A percentile compares a stretch with the other conserved stretches of the same genome.
These are phyloP conservation scores for Rhynchosporium agropyri DNA, from an alignment of 2,329 filamentous ascomycete species.

Conservation along the genomic window DNA sequence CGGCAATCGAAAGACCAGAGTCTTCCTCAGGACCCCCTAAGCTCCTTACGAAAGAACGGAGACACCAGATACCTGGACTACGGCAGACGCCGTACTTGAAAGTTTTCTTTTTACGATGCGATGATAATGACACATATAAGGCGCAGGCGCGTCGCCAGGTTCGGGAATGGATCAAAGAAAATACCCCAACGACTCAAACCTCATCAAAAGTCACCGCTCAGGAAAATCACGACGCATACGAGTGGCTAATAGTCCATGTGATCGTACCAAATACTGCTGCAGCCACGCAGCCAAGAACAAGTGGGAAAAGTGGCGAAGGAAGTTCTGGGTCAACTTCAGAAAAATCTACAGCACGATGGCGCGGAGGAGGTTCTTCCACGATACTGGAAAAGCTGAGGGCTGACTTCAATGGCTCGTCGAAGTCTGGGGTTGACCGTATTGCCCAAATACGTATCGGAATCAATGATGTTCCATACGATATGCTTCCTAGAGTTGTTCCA, in stretches of 20 bases:
- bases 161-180: constrained; percentile 86
- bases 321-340: constrained; percentile 62
- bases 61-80: constrained; percentile 94
- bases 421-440: constrained; percentile 74
- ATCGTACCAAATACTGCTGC: constrained; percentile 84
- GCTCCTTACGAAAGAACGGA: constrained; percentile 56
- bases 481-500: constrained; percentile 63
- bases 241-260: constrained; percentile 93
- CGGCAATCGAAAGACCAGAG: constrained; percentile 34
- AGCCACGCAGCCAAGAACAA: constrained; percentile 73
- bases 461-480: constrained; percentile 68
- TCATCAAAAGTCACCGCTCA: constrained; percentile 63
- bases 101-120: constrained; percentile 84
- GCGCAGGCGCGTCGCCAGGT: constrained; percentile 74
- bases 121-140: constrained; percentile 96
- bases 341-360: constrained; percentile 71
- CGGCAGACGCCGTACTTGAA: constrained; percentile 94
- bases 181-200: constrained; percentile 62
- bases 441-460: constrained; percentile 81
- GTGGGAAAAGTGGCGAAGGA: constrained; percentile 51
- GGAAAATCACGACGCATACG: constrained; percentile 94
- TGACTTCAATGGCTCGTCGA: constrained; percentile 82
- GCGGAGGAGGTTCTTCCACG: constrained; percentile 74
- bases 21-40: constrained; percentile 31
- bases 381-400: constrained; percentile 86